Percentiles rank a stretch among this genome's conserved stretches.
Evolutionary conservation across 2,329 filamentous ascomycete genomes (phyloP).

Genomic region (Ambrosiella xylebori): DNA sequence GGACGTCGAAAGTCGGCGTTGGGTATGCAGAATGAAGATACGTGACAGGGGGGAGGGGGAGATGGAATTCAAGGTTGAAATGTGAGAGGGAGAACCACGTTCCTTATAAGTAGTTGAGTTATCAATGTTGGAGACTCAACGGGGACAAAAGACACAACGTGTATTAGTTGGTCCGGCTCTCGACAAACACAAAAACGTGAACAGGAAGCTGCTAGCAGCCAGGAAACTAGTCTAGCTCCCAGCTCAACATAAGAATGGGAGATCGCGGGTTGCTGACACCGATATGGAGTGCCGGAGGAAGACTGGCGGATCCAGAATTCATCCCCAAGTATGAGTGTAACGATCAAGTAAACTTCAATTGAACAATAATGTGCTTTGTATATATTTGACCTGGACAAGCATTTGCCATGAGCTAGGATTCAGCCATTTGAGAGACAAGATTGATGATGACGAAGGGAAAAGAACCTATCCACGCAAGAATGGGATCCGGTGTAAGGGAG

Average conservation of each 20-base stretch:
- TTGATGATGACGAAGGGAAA: background rate
- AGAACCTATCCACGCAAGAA: background rate
- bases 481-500: background rate
- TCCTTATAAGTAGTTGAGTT: background rate
- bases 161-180: background rate
- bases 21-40: background rate
- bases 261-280: background rate
- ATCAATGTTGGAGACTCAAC: background rate
- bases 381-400: too few species aligned
- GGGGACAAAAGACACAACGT: background rate
- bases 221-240: background rate
- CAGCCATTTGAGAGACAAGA: background rate
- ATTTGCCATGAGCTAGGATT: background rate
- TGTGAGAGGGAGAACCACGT: background rate
- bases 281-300: background rate
- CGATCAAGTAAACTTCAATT: background rate
- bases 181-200: background rate
- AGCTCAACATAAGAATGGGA: background rate
- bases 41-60: background rate
- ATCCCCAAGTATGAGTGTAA: background rate
- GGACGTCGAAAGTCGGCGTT: too few species aligned
- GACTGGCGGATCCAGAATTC: background rate
- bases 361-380: background rate
- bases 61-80: background rate
- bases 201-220: background rate